These are phyloP conservation scores for Hericium alpestre DNA, from an alignment of 768 basidiomycete genomes.

Conservation along the genomic window DNA sequence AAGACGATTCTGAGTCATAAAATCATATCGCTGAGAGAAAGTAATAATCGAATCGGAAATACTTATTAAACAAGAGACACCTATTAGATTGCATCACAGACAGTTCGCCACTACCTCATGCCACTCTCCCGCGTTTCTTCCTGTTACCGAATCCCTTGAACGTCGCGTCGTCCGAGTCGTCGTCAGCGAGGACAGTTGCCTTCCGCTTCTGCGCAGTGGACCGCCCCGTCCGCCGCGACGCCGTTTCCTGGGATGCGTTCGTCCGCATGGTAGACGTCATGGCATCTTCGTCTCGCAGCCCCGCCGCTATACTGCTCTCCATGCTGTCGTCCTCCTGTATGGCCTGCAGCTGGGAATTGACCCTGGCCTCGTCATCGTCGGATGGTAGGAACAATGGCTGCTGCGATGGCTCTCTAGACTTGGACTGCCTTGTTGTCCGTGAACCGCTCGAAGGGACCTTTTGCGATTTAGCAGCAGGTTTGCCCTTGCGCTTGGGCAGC, in stretches of 20 bases:
- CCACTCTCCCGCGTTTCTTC: conserved; percentile 11
- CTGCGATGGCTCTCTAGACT: background rate
- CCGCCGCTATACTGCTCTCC: background rate
- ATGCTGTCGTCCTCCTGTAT: background rate
- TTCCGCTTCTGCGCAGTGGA: conserved; percentile 11
- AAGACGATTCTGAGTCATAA: no score
- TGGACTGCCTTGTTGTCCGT: background rate
- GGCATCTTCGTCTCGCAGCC: conserved; percentile 11
- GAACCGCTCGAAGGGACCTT: background rate
- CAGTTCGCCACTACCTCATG: background rate
- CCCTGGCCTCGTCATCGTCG: background rate
- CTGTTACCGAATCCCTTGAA: conserved; percentile 49
- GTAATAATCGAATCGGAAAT: background rate
- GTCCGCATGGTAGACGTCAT: conserved; percentile 18
- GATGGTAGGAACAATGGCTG: background rate
- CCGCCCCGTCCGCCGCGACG: conserved; percentile 6
- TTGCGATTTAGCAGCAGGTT: background rate
- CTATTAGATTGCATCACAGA: background rate
- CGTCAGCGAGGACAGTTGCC: conserved; percentile 30
- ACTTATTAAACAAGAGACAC: background rate
- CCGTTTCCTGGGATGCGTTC: conserved; percentile 5
- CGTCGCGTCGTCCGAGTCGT: conserved; percentile 58
- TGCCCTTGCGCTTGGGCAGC: background rate
- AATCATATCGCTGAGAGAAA: no score
- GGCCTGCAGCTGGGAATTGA: background rate